Percentiles rank a stretch among this genome's conserved stretches.
phyloP scores from a whole-genome alignment of 345 rosid genomes.

The Brassica nigra region DNA sequence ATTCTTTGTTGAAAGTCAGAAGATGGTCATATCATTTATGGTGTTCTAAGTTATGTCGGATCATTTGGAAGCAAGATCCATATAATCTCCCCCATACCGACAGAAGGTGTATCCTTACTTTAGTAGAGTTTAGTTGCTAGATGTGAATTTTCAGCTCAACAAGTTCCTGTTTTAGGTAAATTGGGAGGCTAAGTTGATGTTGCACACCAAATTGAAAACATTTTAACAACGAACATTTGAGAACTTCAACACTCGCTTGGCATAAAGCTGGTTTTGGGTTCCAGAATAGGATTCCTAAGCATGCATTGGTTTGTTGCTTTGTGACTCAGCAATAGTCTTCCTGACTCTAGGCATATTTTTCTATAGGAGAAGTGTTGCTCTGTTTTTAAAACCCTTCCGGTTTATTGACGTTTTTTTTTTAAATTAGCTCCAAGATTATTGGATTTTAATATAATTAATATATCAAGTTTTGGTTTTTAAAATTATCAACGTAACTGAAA shows the following conservation, averaged over 20 bases:
- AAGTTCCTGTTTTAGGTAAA: neutral
- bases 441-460: too few relatives aligned
- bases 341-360: neutral
- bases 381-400: neutral
- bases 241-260: constrained; percentile 1
- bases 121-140: neutral
- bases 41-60: neutral
- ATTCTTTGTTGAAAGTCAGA: neutral
- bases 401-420: neutral
- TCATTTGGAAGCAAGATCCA: constrained; percentile 15
- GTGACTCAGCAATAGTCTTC: neutral
- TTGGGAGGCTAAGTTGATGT: neutral
- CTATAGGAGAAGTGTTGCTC: neutral
- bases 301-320: constrained; percentile 23
- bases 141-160: neutral
- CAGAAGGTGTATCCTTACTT: neutral
- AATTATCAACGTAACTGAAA: too few relatives aligned
- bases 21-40: neutral
- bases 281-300: constrained; percentile 11
- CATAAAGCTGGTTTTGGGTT: constrained; percentile 11
- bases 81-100: neutral
- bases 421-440: neutral
- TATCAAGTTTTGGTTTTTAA: too few relatives aligned
- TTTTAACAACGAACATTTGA: constrained; percentile 9
- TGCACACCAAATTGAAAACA: neutral